Base-by-base conservation (phyloP, 768 basidiomycete genomes). In the Kwoniella botswanensis region DNA sequence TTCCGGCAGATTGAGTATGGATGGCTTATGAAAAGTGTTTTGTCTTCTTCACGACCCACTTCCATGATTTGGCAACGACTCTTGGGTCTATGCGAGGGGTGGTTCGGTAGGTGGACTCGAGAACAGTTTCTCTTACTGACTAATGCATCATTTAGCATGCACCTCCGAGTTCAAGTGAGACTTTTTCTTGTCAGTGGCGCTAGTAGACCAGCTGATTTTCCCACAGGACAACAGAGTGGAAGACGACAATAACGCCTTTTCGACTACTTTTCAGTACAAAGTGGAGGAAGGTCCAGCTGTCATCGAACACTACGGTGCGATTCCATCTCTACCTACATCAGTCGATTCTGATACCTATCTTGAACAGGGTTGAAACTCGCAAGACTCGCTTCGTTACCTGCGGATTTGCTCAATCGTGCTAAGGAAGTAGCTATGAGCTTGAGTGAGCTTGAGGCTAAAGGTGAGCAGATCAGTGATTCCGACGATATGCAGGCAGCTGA, bases 1-100 rank as follows among this genome's bases (percentile, higher is more conserved):
- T 65, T 43, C 22, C 17, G 50, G 6, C 41, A 18, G 7, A 1
- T 2, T 10, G 0, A 50, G 12, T 58, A 9, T 58, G 35, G 41
- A 35, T 35, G 21, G 21, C 65, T 53, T 21, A 59, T 11, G 13
- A 15, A 3, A 64, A 96, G 93, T 86, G 90, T 12, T 93, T 92
- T 74, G 91, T 92, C 1, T 92, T 98, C 83, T 98, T 99, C 79
- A 90, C 93, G 7, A 98, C 96, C 88, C 96, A 96, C 81, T 95
- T 94, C 78, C 85, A 86, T 60, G 94, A 97, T 76, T 86, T 98
- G 4, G 87, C 89, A 1, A 88, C 86, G 22, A 92, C 93, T 1
- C 87, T 98, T 5, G 89, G 90, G 1, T 86, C 88, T 13, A 89
- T 91, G 70, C 92, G 94, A 1, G 89, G 89, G 2, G 91, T 95